Base-by-base conservation (phyloP, 1,284 basidiomycete genomes). In the Cryptococcus hybrid region DNA sequence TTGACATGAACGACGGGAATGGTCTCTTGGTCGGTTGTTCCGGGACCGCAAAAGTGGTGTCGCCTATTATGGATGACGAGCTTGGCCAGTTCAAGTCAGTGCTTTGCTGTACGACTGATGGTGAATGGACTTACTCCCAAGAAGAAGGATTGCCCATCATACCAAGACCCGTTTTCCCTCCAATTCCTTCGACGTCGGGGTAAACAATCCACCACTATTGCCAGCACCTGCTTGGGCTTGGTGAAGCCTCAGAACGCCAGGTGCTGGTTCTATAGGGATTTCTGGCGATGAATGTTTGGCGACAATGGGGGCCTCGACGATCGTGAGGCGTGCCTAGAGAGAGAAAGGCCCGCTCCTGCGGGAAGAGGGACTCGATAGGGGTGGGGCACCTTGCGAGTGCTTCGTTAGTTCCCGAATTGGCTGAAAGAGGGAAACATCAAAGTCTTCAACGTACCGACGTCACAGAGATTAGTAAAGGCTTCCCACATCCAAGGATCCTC, bases 401-500 rank as follows among this genome's bases (percentile, higher is more conserved):
- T 24, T 43, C 13, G 38, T 51, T 11, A 51, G 18, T 11, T 13
- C 3, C 30, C 4, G 30, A 4, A 4, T 30, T 30, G 30, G 30
- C 30, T 30, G 30, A 4, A 30, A 30, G 4, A 30, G 30, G 1
- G 13, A 47, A 11, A 46, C 51, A 54, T 36, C 12, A 15, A 30
- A 52, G 13, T 11, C 45, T 7, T 44, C 34, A 81, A 42, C 83
- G 64, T 65, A 90, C 93, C 92, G 43, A 91, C 79, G 52, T 85
- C 80, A 73, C 92, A 96, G 35, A 97, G 77, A 0, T 90, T 92
- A 64, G 91, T 89, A 71, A 94, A 91, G 0, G 93, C 93, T 75
- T 97, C 93, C 92, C 92, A 96, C 49, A 93, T 78, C 78, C 90
- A 85, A 24, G 90, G 89, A 73, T 92, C 87, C 49, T 88, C 76